Evolutionary conservation across 106 monocot genomes (phyloP).

Genomic region (Dendrobium catenatum): DNA sequence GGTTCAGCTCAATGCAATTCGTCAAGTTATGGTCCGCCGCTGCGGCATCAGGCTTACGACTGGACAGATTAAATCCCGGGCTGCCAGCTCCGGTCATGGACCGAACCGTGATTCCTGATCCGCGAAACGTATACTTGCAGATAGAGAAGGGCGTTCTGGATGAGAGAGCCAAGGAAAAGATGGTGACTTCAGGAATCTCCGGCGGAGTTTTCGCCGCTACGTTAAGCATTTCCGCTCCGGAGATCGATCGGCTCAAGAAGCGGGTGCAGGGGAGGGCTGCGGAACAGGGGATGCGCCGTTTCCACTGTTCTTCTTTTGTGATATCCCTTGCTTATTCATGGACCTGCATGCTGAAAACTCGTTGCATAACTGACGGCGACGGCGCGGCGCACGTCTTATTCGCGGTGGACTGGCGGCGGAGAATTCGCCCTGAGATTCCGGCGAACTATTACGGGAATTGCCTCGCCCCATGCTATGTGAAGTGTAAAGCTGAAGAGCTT

Average conservation of each 20-base stretch:
- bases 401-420: conserved; percentile 18
- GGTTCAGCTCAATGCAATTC: conserved; percentile 10
- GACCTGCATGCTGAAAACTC: conserved; percentile 14
- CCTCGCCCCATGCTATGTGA: conserved; percentile 8
- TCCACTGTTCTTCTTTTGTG: conserved; percentile 27
- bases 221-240: conserved; percentile 1
- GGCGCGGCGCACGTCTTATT: conserved; percentile 5
- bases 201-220: background rate
- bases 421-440: conserved; percentile 16
- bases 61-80: background rate
- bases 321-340: conserved; percentile 16
- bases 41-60: background rate
- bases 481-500: conserved; percentile 9
- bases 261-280: background rate
- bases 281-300: background rate
- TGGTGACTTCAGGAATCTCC: background rate
- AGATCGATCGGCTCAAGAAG: conserved; percentile 9
- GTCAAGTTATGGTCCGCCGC: background rate
- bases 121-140: background rate
- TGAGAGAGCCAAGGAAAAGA: background rate
- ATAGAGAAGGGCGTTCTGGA: background rate
- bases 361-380: background rate
- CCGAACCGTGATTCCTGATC: background rate
- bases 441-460: conserved; percentile 27
- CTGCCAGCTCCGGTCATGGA: background rate